Conservation (phyloP, 768 basidiomycete species). For the Trichaptum fuscoviolaceum region DNA sequence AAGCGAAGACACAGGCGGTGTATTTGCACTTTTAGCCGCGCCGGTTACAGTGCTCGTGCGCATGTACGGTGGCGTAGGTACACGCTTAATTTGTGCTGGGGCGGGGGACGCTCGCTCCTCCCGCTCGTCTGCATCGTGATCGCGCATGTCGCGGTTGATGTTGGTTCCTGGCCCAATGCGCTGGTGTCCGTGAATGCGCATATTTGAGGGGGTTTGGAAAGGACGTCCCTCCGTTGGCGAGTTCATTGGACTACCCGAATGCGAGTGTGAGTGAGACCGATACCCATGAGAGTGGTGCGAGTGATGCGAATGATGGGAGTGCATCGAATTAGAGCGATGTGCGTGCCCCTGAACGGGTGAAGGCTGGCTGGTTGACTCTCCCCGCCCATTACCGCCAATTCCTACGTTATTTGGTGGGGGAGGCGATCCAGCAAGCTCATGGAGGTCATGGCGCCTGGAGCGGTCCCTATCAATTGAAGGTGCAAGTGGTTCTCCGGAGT, state of each 20-base stretch:
- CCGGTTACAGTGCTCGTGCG: not conserved
- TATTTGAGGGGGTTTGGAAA: conserved; percentile 9
- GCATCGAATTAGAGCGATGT: conserved; percentile 5
- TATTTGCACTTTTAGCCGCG: not conserved
- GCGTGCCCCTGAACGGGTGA: conserved; percentile 20
- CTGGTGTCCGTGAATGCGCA: conserved; percentile 59
- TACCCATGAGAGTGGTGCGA: conserved; percentile 4
- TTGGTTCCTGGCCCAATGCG: conserved; percentile 59
- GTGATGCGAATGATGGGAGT: not conserved
- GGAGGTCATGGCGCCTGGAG: conserved; percentile 43
- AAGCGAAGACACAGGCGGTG: not conserved
- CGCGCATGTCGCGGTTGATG: conserved; percentile 27
- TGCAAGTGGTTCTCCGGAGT: not conserved
- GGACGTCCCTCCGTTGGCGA: conserved; percentile 3
- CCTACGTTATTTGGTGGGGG: conserved; percentile 29
- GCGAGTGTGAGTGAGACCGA: conserved; percentile 4
- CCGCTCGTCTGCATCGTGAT: not conserved
- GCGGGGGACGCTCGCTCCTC: not conserved
- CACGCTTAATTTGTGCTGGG: not conserved
- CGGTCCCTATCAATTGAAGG: conserved; percentile 26
- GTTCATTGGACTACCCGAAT: not conserved
- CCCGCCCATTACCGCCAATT: conserved; percentile 26
- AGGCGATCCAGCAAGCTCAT: conserved; percentile 33
- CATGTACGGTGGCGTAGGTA: not conserved
- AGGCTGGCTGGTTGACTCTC: conserved; percentile 23